Evolutionary conservation across 768 basidiomycete species (phyloP).

Genomic region (Leccinum fibrillosum): DNA sequence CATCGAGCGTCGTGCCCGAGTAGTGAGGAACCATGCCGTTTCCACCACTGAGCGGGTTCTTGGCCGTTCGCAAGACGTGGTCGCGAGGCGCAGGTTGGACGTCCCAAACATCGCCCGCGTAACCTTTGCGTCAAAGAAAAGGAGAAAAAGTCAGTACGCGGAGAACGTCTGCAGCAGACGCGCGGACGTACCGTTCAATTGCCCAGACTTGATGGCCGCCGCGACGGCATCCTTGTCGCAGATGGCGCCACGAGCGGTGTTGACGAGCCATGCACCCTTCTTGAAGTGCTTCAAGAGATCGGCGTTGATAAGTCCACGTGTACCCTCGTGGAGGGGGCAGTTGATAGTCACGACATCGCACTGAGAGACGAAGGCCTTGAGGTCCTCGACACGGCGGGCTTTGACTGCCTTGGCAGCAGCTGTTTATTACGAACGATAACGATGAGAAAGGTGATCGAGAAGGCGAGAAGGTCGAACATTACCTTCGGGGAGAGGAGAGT

Average conservation of each 20-base stretch:
- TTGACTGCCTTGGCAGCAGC: constrained; percentile 65
- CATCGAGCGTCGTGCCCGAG: constrained; percentile 87
- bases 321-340: constrained; percentile 84
- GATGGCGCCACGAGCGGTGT: constrained; percentile 91
- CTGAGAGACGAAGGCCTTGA: constrained; percentile 58
- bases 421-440: constrained; percentile 6
- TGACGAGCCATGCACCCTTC: constrained; percentile 89
- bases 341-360: constrained; percentile 87
- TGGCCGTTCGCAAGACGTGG: constrained; percentile 81
- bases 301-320: constrained; percentile 73
- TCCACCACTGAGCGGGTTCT: constrained; percentile 78
- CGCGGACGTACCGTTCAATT: constrained; percentile 49
- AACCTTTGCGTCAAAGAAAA: constrained; percentile 14
- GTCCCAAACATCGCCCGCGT: constrained; percentile 72
- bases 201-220: constrained; percentile 71
- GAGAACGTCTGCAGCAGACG: neutral
- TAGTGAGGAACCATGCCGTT: constrained; percentile 91
- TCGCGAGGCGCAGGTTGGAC: constrained; percentile 84
- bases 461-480: neutral
- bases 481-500: constrained; percentile 67
- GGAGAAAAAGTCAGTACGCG: neutral
- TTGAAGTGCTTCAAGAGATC: constrained; percentile 88
- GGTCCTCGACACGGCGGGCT: constrained; percentile 72
- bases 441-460: neutral
- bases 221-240: constrained; percentile 82